Evolutionary conservation across 2,329 filamentous ascomycete species (phyloP).

Genomic region (Acrodontium crateriforme): DNA sequence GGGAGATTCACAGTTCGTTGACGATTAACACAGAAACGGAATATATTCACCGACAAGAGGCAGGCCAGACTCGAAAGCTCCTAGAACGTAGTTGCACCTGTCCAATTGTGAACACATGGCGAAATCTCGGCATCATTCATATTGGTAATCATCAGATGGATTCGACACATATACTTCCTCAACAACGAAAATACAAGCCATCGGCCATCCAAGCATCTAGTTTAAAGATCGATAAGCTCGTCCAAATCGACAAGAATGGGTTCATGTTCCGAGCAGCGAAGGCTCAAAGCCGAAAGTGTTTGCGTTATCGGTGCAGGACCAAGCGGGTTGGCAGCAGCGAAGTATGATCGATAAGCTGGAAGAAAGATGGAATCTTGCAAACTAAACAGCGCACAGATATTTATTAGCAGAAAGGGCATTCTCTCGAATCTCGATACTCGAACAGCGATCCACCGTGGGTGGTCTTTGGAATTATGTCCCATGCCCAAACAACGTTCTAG

Average conservation of each 20-base stretch:
- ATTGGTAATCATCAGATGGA: too few species aligned
- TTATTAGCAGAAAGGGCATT: constrained; percentile 59
- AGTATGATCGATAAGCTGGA: constrained; percentile 27
- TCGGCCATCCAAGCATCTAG: too few species aligned
- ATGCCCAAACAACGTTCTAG: constrained; percentile 30
- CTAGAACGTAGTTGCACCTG: too few species aligned
- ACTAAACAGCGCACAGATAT: constrained; percentile 37
- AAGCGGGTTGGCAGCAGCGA: constrained; percentile 62
- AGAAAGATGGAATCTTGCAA: background rate
- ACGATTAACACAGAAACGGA: too few species aligned
- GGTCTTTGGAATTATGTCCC: constrained; percentile 76
- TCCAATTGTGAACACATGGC: too few species aligned
- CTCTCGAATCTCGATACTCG: constrained; percentile 59
- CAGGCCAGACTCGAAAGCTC: too few species aligned
- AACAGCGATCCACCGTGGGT: constrained; percentile 63
- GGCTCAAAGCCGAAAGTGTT: constrained; percentile 41
- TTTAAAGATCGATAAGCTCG: too few species aligned
- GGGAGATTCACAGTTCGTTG: too few species aligned
- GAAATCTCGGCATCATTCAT: too few species aligned
- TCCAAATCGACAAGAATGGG: constrained; percentile 19
- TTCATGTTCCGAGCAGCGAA: constrained; percentile 22
- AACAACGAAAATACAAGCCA: too few species aligned
- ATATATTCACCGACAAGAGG: too few species aligned
- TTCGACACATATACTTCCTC: too few species aligned
- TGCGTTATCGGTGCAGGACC: constrained; percentile 77